Evolutionary conservation across 2,329 filamentous ascomycete species (phyloP).

Genomic region (Plenodomus lindquistii): DNA sequence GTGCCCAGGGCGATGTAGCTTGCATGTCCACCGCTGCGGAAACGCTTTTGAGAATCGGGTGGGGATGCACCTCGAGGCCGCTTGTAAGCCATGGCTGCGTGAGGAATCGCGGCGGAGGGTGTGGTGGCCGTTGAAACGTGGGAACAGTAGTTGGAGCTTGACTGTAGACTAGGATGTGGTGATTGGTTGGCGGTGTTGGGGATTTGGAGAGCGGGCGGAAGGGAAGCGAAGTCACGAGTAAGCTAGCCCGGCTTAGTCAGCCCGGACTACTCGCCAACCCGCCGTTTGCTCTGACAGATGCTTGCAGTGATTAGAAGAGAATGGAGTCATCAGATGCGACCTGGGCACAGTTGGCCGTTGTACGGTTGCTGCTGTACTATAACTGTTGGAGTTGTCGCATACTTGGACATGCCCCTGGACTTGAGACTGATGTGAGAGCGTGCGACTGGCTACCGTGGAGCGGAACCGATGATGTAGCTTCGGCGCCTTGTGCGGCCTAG

Average conservation of each 20-base stretch:
- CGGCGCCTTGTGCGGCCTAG: slow-evolving; percentile 8
- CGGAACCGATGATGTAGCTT: slow-evolving; percentile 20
- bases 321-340: neutral
- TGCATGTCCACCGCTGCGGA: slow-evolving; percentile 56
- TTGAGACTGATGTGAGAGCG: slow-evolving; percentile 6
- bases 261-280: no score
- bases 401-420: slow-evolving; percentile 1
- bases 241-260: neutral
- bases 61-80: slow-evolving; percentile 36
- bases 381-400: no score
- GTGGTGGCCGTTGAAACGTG: neutral
- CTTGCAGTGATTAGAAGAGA: no score
- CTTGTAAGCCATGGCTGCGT: slow-evolving; percentile 38
- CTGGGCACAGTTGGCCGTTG: no score
- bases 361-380: no score
- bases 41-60: slow-evolving; percentile 67
- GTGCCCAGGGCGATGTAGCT: slow-evolving; percentile 65
- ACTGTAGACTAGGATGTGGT: neutral
- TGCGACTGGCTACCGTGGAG: slow-evolving; percentile 5
- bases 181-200: neutral
- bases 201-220: neutral
- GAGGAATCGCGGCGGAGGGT: neutral
- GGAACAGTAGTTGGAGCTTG: neutral
- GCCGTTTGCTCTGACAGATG: no score
- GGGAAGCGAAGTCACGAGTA: slow-evolving; percentile 3